A percentile compares a stretch with the other conserved stretches of the same genome.
phyloP scores from a whole-genome alignment of 345 rosid species.

The Carallia pectinifolia region DNA sequence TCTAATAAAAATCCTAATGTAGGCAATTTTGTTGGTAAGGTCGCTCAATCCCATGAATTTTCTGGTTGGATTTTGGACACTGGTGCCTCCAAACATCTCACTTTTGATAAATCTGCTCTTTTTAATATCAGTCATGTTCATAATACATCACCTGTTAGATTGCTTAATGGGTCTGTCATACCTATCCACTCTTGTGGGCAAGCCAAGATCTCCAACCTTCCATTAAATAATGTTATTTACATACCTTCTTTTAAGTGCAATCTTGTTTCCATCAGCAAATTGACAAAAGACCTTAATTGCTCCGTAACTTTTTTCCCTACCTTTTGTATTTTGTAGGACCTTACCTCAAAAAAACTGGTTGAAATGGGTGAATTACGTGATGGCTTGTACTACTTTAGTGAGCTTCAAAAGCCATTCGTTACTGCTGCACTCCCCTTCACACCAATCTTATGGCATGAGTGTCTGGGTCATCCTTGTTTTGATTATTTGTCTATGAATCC shows the following conservation, averaged over 20 bases:
- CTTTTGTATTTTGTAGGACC: not conserved
- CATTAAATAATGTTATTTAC: not conserved
- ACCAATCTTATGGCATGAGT: not conserved
- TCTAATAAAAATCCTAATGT: not conserved
- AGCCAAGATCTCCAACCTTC: not conserved
- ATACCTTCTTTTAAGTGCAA: no score
- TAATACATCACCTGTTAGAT: not conserved
- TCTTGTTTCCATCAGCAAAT: not conserved
- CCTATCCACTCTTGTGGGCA: not conserved
- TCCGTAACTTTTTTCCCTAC: not conserved
- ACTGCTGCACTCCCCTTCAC: no score
- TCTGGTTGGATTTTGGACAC: not conserved
- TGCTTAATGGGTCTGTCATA: not conserved
- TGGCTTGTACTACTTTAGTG: conserved; percentile 6
- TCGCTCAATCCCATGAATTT: not conserved
- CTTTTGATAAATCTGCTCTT: not conserved
- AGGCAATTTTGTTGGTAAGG: not conserved
- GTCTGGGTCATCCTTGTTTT: not conserved
- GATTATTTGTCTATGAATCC: not conserved
- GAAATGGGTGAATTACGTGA: no score
- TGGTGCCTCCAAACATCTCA: not conserved
- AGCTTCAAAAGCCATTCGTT: no score
- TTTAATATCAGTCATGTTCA: not conserved
- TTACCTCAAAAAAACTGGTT: not conserved
- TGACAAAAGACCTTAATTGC: not conserved